Evolutionary conservation across 345 rosid genomes (phyloP).

Genomic region (Draba incana): DNA sequence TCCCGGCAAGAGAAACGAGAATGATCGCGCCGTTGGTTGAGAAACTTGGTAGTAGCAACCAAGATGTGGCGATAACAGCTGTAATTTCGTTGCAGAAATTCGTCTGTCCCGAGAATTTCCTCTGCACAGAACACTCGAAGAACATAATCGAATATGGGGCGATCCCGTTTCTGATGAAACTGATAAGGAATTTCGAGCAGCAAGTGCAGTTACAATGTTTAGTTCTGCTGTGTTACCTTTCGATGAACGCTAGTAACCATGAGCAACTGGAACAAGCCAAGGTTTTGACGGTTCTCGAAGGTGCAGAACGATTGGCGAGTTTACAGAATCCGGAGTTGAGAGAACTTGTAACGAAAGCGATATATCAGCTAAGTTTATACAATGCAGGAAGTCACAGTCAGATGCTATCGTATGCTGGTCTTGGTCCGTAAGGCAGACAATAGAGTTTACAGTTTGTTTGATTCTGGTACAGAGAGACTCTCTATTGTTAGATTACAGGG

Average conservation of each 20-base stretch:
- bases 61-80: conserved; percentile 73
- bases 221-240: conserved; percentile 75
- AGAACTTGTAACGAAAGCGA: conserved; percentile 65
- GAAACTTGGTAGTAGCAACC: conserved; percentile 54
- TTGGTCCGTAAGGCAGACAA: conserved; percentile 28
- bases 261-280: conserved; percentile 67
- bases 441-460: conserved; percentile 15
- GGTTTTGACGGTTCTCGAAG: conserved; percentile 81
- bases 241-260: conserved; percentile 62
- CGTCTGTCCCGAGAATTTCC: conserved; percentile 62
- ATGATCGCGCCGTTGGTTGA: conserved; percentile 68
- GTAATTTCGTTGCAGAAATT: conserved; percentile 77
- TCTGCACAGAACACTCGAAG: conserved; percentile 62
- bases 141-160: conserved; percentile 65
- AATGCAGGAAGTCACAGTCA: conserved; percentile 61
- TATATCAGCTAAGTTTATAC: conserved; percentile 65
- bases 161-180: conserved; percentile 60
- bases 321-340: conserved; percentile 66
- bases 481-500: conserved; percentile 28
- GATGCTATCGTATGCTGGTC: conserved; percentile 40
- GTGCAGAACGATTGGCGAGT: conserved; percentile 57
- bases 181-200: conserved; percentile 62
- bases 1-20: conserved; percentile 83
- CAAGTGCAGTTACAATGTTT: conserved; percentile 59
- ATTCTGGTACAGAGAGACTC: conserved; percentile 27